Evolutionary conservation across 2,329 filamentous ascomycete genomes (phyloP), one percentile per base, ranked within the genome.

Genomic region (Fusarium tuaranense): DNA sequence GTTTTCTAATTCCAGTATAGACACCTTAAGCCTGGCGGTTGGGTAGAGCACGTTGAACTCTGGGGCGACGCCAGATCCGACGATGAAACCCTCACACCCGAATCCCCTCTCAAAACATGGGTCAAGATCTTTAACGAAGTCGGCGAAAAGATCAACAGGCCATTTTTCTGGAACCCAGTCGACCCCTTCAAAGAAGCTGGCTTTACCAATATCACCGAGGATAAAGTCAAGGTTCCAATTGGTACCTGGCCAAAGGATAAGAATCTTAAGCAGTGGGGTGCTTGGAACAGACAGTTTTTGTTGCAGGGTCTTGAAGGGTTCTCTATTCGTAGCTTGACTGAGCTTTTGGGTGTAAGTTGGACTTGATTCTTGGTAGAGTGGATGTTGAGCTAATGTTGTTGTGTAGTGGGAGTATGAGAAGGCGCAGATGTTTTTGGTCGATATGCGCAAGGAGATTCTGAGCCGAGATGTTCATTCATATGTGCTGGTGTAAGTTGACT

Each of bases 391-490:
- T 59, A 25, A 59, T n/a, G 36, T 18, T 48, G 9, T 1, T 13
- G 20, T 39, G 22, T 14, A 68, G 65, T 62, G 65, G 68, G 25
- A 46, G 13, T 68, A 63, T 46, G 59, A 68, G n/a, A 48, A 65
- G 25, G 60, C 65, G n/a, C 65, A 68, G 41, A 58, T 57, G 30
- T 68, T 68, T 32, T 30, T 70, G 14, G 61, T 41, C 9, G 18
- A 41, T 22, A 68, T 70, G 61, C 61, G 65, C 20, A 68, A 55
- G 8, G 65, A 70, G 22, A 38, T 70, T 3, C 7, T 68, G 22
- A 59, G 61, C 44, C 65, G 46, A 1, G 57, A 59, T 9, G 58
- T 70, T 14, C 65, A 70, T 32, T 51, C 61, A 4, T 70, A 68
- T n/a, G 27, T 57, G 36, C 18, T 59, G 7, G 57, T 59, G 57